Evolutionary conservation across 352 stramenopile genomes (phyloP).

Genomic region (Phytopythium ostracodes): DNA sequence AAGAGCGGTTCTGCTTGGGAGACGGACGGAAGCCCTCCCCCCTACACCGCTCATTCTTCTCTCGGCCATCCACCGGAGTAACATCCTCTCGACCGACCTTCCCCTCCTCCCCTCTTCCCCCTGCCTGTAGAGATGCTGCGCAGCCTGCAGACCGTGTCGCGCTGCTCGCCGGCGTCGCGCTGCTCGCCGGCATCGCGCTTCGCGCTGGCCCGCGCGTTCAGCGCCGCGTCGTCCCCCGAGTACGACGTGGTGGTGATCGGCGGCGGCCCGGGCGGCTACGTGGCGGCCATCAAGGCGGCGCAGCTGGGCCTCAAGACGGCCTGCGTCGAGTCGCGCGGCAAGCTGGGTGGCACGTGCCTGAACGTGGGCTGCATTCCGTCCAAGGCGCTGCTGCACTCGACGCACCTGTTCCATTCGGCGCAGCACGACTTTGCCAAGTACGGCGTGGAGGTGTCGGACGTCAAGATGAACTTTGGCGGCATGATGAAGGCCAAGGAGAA

Average conservation of each 20-base stretch:
- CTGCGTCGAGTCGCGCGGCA: conserved; percentile 96
- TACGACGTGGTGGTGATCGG: conserved; percentile 91
- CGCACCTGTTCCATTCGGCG: conserved; percentile 95
- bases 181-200: conserved; percentile 18
- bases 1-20: conserved; percentile 5
- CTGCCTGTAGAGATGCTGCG: conserved; percentile 2
- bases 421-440: conserved; percentile 96
- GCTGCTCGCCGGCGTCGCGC: conserved; percentile 27
- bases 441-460: conserved; percentile 89
- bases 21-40: no score
- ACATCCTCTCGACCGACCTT: neutral
- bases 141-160: conserved; percentile 30
- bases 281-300: conserved; percentile 97
- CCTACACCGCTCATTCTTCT: conserved; percentile 7
- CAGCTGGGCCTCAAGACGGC: conserved; percentile 98
- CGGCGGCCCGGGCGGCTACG: conserved; percentile 97
- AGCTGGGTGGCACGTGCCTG: conserved; percentile 96
- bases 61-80: conserved; percentile 1
- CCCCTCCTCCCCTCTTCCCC: neutral
- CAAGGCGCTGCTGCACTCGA: conserved; percentile 96
- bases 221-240: conserved; percentile 33
- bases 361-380: conserved; percentile 99
- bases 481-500: conserved; percentile 97
- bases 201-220: conserved; percentile 42
- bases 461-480: conserved; percentile 93